Conservation (phyloP, 768 basidiomycete genomes). For the Leccinum broughii region DNA sequence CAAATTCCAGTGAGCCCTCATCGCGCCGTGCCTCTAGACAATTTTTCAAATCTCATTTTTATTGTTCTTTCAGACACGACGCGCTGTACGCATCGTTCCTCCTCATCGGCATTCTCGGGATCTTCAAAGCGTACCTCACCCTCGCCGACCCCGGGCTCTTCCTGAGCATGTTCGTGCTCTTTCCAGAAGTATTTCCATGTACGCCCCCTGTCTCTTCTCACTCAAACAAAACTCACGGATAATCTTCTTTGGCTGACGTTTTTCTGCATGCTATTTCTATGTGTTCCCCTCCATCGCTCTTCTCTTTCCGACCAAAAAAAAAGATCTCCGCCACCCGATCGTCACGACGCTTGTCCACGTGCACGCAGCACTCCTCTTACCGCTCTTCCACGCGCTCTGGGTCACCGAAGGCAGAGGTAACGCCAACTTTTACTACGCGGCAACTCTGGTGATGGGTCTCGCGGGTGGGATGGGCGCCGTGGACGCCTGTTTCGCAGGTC, state of each 20-base stretch:
- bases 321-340: conserved; percentile 84
- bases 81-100: conserved; percentile 78
- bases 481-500: conserved; percentile 82
- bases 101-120: conserved; percentile 72
- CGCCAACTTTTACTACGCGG: conserved; percentile 98
- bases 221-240: background rate
- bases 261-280: background rate
- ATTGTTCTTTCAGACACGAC: conserved; percentile 59
- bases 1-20: conserved; percentile 72
- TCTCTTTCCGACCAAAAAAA: conserved; percentile 29
- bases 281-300: background rate
- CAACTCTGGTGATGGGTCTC: conserved; percentile 90
- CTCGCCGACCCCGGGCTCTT: conserved; percentile 89
- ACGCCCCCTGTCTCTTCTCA: conserved; percentile 32
- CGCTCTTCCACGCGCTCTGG: conserved; percentile 92
- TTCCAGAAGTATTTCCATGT: conserved; percentile 86
- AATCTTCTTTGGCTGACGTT: background rate
- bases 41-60: background rate
- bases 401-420: conserved; percentile 89
- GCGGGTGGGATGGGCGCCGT: conserved; percentile 82
- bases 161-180: conserved; percentile 74
- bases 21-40: background rate
- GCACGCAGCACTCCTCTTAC: conserved; percentile 83
- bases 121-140: conserved; percentile 91
- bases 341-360: conserved; percentile 80